These are phyloP conservation scores for Candida broadrunensis DNA, from an alignment of 805 yeast genomes.

Conservation along the genomic window DNA sequence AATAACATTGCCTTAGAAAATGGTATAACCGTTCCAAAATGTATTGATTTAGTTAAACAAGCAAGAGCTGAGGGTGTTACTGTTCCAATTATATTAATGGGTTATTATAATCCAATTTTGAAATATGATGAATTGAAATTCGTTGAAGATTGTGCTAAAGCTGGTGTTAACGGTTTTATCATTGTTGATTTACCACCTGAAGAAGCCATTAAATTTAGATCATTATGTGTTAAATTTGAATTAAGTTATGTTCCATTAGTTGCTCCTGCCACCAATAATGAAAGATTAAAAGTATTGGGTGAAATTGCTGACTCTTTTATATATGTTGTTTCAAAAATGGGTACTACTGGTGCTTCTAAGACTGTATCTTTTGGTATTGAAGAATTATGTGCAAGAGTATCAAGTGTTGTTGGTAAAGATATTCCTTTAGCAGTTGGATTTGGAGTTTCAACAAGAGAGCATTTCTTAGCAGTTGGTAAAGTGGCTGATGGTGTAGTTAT, in stretches of 20 bases:
- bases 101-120: slow-evolving; percentile 93
- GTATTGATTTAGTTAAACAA: slow-evolving; percentile 65
- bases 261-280: slow-evolving; percentile 95
- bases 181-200: slow-evolving; percentile 97
- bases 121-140: slow-evolving; percentile 85
- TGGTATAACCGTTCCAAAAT: slow-evolving; percentile 68
- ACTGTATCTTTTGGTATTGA: slow-evolving; percentile 62
- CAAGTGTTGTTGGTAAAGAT: slow-evolving; percentile 74
- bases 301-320: slow-evolving; percentile 92
- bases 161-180: slow-evolving; percentile 94
- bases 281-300: slow-evolving; percentile 73
- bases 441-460: slow-evolving; percentile 94
- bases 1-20: slow-evolving; percentile 80
- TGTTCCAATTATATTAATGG: slow-evolving; percentile 91
- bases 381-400: slow-evolving; percentile 69
- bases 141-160: slow-evolving; percentile 72
- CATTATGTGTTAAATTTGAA: slow-evolving; percentile 62
- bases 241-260: slow-evolving; percentile 88
- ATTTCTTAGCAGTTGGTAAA: slow-evolving; percentile 73
- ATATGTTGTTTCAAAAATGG: slow-evolving; percentile 97
- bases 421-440: slow-evolving; percentile 83
- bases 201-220: slow-evolving; percentile 87
- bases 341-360: slow-evolving; percentile 88
- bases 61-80: slow-evolving; percentile 85
- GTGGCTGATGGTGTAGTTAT: slow-evolving; percentile 94